Evolutionary conservation across 208 protist species (phyloP).

Genomic region (Chromosphaera perkinsii): DNA sequence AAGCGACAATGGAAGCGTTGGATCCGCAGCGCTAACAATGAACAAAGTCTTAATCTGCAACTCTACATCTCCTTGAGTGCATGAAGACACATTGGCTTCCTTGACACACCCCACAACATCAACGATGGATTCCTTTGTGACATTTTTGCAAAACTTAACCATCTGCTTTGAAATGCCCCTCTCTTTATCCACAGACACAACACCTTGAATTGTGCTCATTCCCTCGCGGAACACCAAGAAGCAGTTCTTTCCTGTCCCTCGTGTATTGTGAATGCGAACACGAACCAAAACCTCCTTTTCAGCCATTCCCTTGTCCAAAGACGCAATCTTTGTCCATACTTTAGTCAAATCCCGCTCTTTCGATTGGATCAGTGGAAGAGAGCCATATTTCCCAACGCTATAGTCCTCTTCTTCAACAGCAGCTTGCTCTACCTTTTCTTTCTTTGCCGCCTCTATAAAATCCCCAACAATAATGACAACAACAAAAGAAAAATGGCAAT

Average conservation of each 20-base stretch:
- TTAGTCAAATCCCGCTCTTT: no score
- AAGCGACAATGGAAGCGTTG: slow-evolving; percentile 26
- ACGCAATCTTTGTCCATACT: slow-evolving; percentile 1
- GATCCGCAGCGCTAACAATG: slow-evolving; percentile 1
- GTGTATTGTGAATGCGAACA: slow-evolving; percentile 25
- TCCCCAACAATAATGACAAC: no score
- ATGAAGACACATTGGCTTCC: slow-evolving; percentile 26
- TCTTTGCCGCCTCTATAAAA: not conserved
- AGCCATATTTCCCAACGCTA: slow-evolving; percentile 3
- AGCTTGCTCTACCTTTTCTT: slow-evolving; percentile 5
- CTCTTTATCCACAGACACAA: slow-evolving; percentile 24
- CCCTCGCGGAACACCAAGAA: slow-evolving; percentile 28
- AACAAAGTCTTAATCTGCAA: slow-evolving; percentile 31
- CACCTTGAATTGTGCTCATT: slow-evolving; percentile 38
- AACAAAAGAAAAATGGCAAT: no score
- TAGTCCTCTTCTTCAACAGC: slow-evolving; percentile 3
- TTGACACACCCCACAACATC: slow-evolving; percentile 39
- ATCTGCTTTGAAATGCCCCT: slow-evolving; percentile 45
- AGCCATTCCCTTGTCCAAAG: not conserved
- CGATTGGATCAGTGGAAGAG: slow-evolving; percentile 4
- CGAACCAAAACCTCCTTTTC: slow-evolving; percentile 18
- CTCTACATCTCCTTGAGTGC: slow-evolving; percentile 47
- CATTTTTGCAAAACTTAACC: slow-evolving; percentile 41
- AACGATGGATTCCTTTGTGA: slow-evolving; percentile 46
- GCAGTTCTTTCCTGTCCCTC: slow-evolving; percentile 29